Conservation (phyloP, 2,329 filamentous ascomycete species). For the Colletotrichum paranaense region DNA sequence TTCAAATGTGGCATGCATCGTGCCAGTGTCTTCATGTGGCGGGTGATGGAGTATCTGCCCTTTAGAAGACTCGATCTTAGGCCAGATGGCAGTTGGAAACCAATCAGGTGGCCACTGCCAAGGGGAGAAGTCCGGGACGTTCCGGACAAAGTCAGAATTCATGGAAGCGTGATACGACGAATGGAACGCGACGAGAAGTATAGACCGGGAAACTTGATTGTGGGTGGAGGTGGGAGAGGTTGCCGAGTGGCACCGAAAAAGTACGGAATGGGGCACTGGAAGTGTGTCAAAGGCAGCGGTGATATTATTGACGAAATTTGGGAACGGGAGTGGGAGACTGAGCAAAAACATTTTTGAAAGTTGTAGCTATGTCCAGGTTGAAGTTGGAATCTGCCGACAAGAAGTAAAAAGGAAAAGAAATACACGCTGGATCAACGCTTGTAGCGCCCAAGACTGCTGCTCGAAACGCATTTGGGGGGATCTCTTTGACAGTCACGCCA, state of each 20-base stretch:
- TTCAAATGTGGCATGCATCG: slow-evolving; percentile 69
- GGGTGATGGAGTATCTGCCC: slow-evolving; percentile 83
- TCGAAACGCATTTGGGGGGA: too few relatives aligned
- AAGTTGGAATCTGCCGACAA: too few relatives aligned
- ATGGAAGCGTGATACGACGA: slow-evolving; percentile 78
- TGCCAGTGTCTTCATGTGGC: slow-evolving; percentile 74
- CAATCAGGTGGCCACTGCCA: slow-evolving; percentile 83
- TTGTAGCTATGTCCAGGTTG: too few relatives aligned
- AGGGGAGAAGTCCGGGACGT: slow-evolving; percentile 83
- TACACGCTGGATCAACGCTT: too few relatives aligned
- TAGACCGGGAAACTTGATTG: slow-evolving; percentile 81
- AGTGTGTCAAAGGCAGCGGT: slow-evolving; percentile 70
- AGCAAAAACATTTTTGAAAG: slow-evolving; percentile 1
- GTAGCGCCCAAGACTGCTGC: too few relatives aligned
- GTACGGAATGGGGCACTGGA: slow-evolving; percentile 79
- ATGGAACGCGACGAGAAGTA: slow-evolving; percentile 74
- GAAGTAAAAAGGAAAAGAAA: too few relatives aligned
- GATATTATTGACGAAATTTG: slow-evolving; percentile 78
- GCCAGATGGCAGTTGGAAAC: slow-evolving; percentile 79
- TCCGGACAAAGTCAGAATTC: slow-evolving; percentile 75
- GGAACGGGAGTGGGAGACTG: slow-evolving; percentile 51
- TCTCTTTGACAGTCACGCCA: too few relatives aligned
- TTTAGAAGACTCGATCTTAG: slow-evolving; percentile 85
- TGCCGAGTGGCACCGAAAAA: slow-evolving; percentile 68
- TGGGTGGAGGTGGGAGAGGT: slow-evolving; percentile 82